A percentile compares a stretch with the other conserved stretches of the same genome.
These are phyloP conservation scores for Sporothrix humicola DNA, from an alignment of 2,329 filamentous ascomycete genomes.

Conservation along the genomic window DNA sequence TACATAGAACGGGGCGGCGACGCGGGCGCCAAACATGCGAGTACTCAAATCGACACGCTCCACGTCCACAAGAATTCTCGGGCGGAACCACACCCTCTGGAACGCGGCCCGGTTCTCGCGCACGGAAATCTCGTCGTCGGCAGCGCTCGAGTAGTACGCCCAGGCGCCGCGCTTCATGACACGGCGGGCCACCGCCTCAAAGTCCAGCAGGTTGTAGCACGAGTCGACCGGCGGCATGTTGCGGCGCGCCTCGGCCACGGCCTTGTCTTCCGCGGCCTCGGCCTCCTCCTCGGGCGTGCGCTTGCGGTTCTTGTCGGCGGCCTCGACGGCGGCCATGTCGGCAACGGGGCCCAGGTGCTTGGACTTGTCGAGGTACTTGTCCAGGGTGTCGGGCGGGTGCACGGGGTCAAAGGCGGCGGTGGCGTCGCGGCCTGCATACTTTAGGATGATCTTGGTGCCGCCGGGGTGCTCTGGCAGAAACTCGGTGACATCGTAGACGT, in stretches of 20 bases:
- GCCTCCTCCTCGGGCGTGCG: slow-evolving; percentile 60
- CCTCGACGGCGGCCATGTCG: slow-evolving; percentile 75
- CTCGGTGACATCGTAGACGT: slow-evolving; percentile 46
- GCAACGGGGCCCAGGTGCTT: slow-evolving; percentile 92
- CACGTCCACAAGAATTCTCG: slow-evolving; percentile 86
- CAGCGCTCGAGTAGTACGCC: slow-evolving; percentile 96
- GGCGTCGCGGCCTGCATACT: slow-evolving; percentile 94
- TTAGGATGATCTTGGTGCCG: slow-evolving; percentile 90
- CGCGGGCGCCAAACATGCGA: slow-evolving; percentile 89
- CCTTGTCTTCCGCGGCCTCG: slow-evolving; percentile 64
- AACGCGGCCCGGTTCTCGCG: slow-evolving; percentile 95
- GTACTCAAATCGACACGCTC: slow-evolving; percentile 85
- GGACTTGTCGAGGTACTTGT: slow-evolving; percentile 79
- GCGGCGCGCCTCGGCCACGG: slow-evolving; percentile 72
- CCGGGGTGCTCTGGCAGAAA: slow-evolving; percentile 77
- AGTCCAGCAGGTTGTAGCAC: slow-evolving; percentile 94
- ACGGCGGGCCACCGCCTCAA: slow-evolving; percentile 86
- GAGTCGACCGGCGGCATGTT: slow-evolving; percentile 81
- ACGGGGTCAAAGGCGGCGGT: slow-evolving; percentile 92
- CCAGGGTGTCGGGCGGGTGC: slow-evolving; percentile 82
- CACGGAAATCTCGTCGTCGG: slow-evolving; percentile 90
- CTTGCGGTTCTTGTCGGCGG: slow-evolving; percentile 57
- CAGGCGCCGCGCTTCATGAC: slow-evolving; percentile 97
- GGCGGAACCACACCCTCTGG: slow-evolving; percentile 97
- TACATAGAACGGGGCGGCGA: slow-evolving; percentile 89